Percentiles rank a stretch among this genome's conserved stretches.
phyloP scores from a whole-genome alignment of 1,284 basidiomycete genomes.

The Testicularia cyperi region DNA sequence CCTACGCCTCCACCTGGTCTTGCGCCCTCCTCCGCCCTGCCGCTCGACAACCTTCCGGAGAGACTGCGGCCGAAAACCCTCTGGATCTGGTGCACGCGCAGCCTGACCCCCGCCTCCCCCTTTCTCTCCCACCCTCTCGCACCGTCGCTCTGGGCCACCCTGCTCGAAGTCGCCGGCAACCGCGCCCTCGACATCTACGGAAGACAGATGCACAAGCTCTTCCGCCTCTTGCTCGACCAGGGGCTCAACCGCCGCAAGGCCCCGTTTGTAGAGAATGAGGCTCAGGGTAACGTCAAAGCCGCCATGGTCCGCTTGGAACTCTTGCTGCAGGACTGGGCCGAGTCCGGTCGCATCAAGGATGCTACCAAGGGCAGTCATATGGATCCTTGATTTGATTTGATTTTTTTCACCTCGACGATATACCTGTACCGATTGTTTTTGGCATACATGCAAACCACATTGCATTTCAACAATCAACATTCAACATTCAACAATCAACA shows the following conservation, averaged over 20 bases:
- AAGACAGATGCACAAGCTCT: slow-evolving; percentile 48
- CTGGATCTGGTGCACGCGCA: slow-evolving; percentile 54
- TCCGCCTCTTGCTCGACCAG: slow-evolving; percentile 38
- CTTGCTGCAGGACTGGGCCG: slow-evolving; percentile 57
- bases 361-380: slow-evolving; percentile 35
- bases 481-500: too few relatives aligned
- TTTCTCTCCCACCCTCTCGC: slow-evolving; percentile 45
- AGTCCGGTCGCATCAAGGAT: slow-evolving; percentile 5
- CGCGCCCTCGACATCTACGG: slow-evolving; percentile 37
- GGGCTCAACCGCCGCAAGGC: slow-evolving; percentile 38
- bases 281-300: slow-evolving; percentile 38
- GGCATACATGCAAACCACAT: too few relatives aligned
- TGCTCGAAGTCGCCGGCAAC: slow-evolving; percentile 50
- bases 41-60: slow-evolving; percentile 18
- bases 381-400: slow-evolving; percentile 23
- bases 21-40: slow-evolving; percentile 4
- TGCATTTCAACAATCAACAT: too few relatives aligned
- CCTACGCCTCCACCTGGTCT: slow-evolving; percentile 22
- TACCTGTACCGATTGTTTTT: too few relatives aligned
- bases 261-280: slow-evolving; percentile 22
- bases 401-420: background rate
- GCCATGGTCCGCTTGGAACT: slow-evolving; percentile 52
- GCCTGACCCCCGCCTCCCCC: slow-evolving; percentile 40
- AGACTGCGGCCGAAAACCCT: slow-evolving; percentile 42
- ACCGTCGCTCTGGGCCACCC: slow-evolving; percentile 50